Evolutionary conservation across 371 early-diverging fungal species (phyloP), one percentile per base, ranked within the genome.

Genomic region (Thermomucor indicae-seudaticae): DNA sequence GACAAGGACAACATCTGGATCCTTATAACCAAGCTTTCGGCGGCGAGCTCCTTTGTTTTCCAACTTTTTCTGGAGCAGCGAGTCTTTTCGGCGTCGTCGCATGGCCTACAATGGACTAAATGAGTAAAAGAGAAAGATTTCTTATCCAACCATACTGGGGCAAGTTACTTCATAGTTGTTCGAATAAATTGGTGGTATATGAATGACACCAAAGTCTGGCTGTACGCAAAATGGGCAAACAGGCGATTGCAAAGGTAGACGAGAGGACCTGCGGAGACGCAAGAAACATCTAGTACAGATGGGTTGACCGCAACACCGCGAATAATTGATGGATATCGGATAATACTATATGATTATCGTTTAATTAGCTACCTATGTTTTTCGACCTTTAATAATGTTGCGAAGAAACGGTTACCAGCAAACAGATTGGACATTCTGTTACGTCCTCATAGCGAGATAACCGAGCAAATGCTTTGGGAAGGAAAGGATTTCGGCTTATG

Each of bases 231-330:
- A 95, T 0, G 96, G 96, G 53, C 96, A 95, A 27, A 80, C 72
- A 4, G 89, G 81, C 7, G 89, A 75, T n/a, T 29, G 14, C 11
- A 51, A 14, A 8, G 82, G 80, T 27, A 73, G 64, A 43, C 74
- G 72, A 3, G 64, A 72, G 28, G 84, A 83, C 29, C 95, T 81
- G 64, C 89, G 89, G 55, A 96, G 88, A 76, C 93, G 92, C 47
- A 94, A 83, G 69, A 94, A 92, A 62, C 95, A 94, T 51, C 93
- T 93, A n/a, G 93, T 91, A 66, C 95, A 94, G 52, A 94, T 89
- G 25, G 92, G 89, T 57, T 93, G 83, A 60, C 88, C 84, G 64
- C 95, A 94, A 66, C 95, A 94, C 25, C 86, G 72, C 10, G 93
- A 83, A 52, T 86, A 79, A 73, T 95, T 95, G 72, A 92, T 89